Base-by-base conservation (phyloP, 1,139 yeast species). In the Oligophagozyma castellii region DNA sequence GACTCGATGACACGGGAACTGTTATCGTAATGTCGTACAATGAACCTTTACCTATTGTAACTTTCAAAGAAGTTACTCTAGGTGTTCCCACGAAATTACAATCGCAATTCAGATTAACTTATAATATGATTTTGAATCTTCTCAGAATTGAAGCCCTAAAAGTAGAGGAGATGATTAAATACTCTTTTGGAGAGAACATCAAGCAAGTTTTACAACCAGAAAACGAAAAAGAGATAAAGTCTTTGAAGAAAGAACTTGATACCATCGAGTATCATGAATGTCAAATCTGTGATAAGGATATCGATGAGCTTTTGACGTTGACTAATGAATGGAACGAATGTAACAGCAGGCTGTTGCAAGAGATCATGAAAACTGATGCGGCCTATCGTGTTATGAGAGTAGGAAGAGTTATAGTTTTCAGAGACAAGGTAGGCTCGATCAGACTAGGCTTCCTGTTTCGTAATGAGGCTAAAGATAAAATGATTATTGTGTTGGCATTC, bases 81-180 rank as follows among this genome's bases (percentile, higher is more conserved):
- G 98, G 95, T 7, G 69, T 72, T 1, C 93, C 96, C 4, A 86
- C 95, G 0, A 84, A 83, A 46, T 65, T 89, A 32, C 74, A 75
- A 39, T 80, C 95, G 5, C 96, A 89, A 50, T 89, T 89, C 61
- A 67, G 98, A 50, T 63, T 89, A 49, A 89, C 98, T 0, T 89
- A 89, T 54, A 86, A 80, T 45, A 92, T 92, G 98, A 89, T 89
- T 42, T 64, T 89, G 52, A 89, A 89, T 46, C 61, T 89, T 40
- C 61, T 92, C 40, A 70, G 98, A 50, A 84, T 89, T 34, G 98
- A 89, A 50, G 96, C 98, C 0, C 60, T 89, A 35, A 70, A 78
- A 45, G 96, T 92, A 11, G 98, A 89, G 49, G 98, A 92, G 51
- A 89, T 89, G 95, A 86, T 89, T 41, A 86, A 86, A 48, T 80